phyloP scores from a whole-genome alignment of 257 asterid genomes.

The Ballota nigra region DNA sequence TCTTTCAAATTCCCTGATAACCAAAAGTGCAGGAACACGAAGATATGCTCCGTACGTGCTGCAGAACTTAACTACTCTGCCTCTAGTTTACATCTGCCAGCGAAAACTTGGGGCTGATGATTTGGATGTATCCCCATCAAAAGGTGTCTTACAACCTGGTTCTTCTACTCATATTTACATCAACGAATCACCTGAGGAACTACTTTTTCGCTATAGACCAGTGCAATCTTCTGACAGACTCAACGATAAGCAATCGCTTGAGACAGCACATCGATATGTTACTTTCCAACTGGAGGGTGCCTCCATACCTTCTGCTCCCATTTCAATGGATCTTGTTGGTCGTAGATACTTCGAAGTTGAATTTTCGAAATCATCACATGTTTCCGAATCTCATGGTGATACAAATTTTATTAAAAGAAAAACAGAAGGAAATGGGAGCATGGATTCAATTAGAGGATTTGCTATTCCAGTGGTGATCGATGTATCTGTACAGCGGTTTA shows the following conservation, averaged over 20 bases:
- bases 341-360: constrained; percentile 87
- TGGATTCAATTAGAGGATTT: constrained; percentile 55
- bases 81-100: constrained; percentile 59
- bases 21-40: constrained; percentile 46
- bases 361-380: constrained; percentile 65
- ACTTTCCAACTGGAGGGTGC: constrained; percentile 87
- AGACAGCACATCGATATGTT: constrained; percentile 71
- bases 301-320: constrained; percentile 68
- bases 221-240: constrained; percentile 64
- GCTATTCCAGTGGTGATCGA: constrained; percentile 89
- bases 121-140: constrained; percentile 52
- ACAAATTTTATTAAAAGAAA: constrained; percentile 37
- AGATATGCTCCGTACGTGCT: constrained; percentile 87
- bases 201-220: constrained; percentile 59
- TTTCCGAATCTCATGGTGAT: constrained; percentile 40
- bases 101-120: constrained; percentile 52
- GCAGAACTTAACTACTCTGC: constrained; percentile 85
- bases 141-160: constrained; percentile 69
- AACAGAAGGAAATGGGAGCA: constrained; percentile 39
- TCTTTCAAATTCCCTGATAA: constrained; percentile 42
- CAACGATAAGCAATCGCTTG: constrained; percentile 57
- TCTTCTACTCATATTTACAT: constrained; percentile 70
- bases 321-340: constrained; percentile 98
- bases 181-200: constrained; percentile 70
- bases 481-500: constrained; percentile 80